Conservation (phyloP, 2,329 filamentous ascomycete genomes). For the Fusarium compactum region DNA sequence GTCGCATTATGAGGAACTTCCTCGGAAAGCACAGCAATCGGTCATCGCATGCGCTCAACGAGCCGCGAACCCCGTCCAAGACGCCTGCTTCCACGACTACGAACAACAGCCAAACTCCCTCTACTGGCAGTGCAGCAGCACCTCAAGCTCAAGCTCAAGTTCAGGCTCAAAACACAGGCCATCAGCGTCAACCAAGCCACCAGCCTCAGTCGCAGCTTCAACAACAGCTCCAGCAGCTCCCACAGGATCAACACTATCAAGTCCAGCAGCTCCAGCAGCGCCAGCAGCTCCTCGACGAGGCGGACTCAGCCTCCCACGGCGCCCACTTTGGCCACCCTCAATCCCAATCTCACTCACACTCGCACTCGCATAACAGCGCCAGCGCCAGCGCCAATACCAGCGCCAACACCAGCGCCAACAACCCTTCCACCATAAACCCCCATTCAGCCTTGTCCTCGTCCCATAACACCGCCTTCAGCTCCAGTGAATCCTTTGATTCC, state of each 20-base stretch:
- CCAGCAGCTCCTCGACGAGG: slow-evolving; percentile 43
- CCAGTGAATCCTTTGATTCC: slow-evolving; percentile 61
- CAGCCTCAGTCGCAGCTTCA: slow-evolving; percentile 24
- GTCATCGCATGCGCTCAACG: slow-evolving; percentile 67
- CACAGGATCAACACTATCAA: slow-evolving; percentile 40
- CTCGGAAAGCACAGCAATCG: slow-evolving; percentile 68
- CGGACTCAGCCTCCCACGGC: slow-evolving; percentile 49
- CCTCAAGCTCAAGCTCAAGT: not conserved
- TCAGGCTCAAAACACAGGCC: slow-evolving; percentile 27
- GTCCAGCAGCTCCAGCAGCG: slow-evolving; percentile 36
- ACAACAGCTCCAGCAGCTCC: slow-evolving; percentile 17
- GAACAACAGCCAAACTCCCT: slow-evolving; percentile 19
- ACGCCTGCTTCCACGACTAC: slow-evolving; percentile 26
- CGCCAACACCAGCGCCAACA: slow-evolving; percentile 34
- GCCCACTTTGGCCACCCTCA: slow-evolving; percentile 38
- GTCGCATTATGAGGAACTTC: slow-evolving; percentile 63
- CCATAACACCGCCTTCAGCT: slow-evolving; percentile 57
- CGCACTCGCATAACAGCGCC: slow-evolving; percentile 23
- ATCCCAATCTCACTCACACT: slow-evolving; percentile 23
- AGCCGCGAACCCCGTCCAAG: slow-evolving; percentile 54
- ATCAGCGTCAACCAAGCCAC: slow-evolving; percentile 38
- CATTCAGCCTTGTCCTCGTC: slow-evolving; percentile 60
- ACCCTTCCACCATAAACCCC: slow-evolving; percentile 49
- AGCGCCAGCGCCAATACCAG: slow-evolving; percentile 9
- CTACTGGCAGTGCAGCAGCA: slow-evolving; percentile 43